Evolutionary conservation across 1,284 basidiomycete species (phyloP), one percentile per base, ranked within the genome.

Genomic region (Austroboletus niveus): DNA sequence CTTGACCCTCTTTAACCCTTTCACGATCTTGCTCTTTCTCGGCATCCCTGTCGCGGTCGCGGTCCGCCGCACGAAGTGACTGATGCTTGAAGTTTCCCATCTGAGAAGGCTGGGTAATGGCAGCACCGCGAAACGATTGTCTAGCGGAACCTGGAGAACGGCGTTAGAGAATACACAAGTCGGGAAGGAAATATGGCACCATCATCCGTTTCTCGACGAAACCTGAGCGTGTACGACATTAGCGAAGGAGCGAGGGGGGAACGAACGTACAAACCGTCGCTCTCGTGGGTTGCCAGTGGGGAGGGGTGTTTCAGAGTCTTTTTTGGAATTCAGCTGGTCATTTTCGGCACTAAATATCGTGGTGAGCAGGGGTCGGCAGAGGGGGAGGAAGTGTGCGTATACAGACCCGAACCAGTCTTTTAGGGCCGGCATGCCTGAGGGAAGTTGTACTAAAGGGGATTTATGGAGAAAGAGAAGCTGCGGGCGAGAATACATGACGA

Each of bases 31-130:
- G 73, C 52, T 89, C 86, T 59, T 77, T 80, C 58, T 89, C 85
- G 1, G 60, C 51, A 35, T 79, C 80, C 58, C 70, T 75, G 54
- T 86, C 85, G 48, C 80, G 72, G 57, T 86, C 85, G 46, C 84
- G 79, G 64, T 88, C 87, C 51, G 74, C 76, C 34, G 79, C 76
- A 51, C 88, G 86, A 57, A 86, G 70, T 22, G 89, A 87, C 60
- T 91, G 89, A 61, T 92, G 89, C 60, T 89, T 87, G 70, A 91
- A 92, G 64, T 90, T 91, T 48, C 90, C 89, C 89, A 92, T 92
- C 72, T 91, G 89, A 40, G 89, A 89, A 31, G 87, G 87, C 60
- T 92, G 89, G 34, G 87, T 80, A 45, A 87, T 74, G 14, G 68
- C 55, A 12, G 83, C 75, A 20, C 85, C 78, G 34, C 88, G 82